Evolutionary conservation across 1,139 yeast genomes (phyloP).

Genomic region (Diutina pseudorugosa): DNA sequence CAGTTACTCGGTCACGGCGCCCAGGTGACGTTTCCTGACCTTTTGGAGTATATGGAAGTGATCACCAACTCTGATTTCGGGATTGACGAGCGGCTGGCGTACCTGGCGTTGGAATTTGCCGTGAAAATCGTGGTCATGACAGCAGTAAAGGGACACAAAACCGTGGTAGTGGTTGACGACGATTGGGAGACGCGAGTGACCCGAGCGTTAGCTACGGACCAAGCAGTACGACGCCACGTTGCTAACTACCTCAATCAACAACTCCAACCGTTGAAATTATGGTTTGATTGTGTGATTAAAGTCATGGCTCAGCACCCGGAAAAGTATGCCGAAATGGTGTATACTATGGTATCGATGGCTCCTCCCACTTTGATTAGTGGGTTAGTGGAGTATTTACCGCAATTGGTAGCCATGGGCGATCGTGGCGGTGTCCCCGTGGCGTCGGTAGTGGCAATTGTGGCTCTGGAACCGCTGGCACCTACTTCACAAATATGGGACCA

Average conservation of each 20-base stretch:
- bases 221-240: conserved; percentile 31
- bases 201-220: conserved; percentile 59
- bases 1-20: conserved; percentile 22
- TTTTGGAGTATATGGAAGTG: conserved; percentile 6
- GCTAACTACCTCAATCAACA: conserved; percentile 14
- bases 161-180: conserved; percentile 56
- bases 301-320: conserved; percentile 9
- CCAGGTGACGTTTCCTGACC: conserved; percentile 17
- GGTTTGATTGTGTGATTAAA: conserved; percentile 15
- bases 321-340: neutral
- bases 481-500: neutral
- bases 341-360: conserved; percentile 16
- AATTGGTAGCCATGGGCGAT: neutral
- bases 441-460: neutral
- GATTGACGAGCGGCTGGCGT: neutral
- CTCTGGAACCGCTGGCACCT: neutral
- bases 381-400: neutral
- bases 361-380: conserved; percentile 17
- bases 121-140: conserved; percentile 53
- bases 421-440: neutral
- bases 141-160: conserved; percentile 35
- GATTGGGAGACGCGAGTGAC: conserved; percentile 67
- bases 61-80: neutral
- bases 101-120: conserved; percentile 19
- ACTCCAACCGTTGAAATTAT: conserved; percentile 15